Conservation (phyloP, 139 green algal genomes). For the Tetraselmis striata region DNA sequence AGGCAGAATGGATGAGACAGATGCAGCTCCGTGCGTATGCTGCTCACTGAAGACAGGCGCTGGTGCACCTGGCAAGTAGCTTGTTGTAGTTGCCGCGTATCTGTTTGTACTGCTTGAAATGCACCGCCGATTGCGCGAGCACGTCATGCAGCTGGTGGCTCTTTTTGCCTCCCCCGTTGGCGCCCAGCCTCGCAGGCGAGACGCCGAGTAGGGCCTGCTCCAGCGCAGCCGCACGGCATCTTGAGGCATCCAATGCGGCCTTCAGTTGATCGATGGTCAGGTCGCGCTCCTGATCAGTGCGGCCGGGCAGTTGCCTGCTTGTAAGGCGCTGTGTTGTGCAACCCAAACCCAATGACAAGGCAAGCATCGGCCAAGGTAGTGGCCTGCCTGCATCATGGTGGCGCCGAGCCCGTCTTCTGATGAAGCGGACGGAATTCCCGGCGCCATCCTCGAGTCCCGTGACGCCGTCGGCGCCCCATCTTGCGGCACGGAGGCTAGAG, state of each 20-base stretch:
- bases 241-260: conserved; percentile 28
- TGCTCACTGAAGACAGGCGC: not conserved
- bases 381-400: not conserved
- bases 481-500: not conserved
- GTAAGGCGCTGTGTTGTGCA: not conserved
- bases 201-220: conserved; percentile 13
- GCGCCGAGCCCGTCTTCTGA: not conserved
- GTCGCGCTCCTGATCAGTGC: conserved; percentile 25
- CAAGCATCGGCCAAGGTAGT: not conserved
- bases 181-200: not conserved
- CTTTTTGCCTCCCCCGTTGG: not conserved
- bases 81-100: conserved; percentile 41
- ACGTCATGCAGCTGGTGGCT: conserved; percentile 14
- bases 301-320: not conserved
- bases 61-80: conserved; percentile 28
- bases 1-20: not conserved
- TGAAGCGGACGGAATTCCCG: not conserved
- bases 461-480: not conserved
- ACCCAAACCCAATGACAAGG: not conserved
- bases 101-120: conserved; percentile 34
- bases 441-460: no score
- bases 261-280: conserved; percentile 26
- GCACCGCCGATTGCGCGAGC: conserved; percentile 25
- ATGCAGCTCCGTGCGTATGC: not conserved
- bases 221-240: conserved; percentile 19